These are phyloP conservation scores for Angomonas deanei DNA, from an alignment of 208 protist genomes.

Conservation along the genomic window DNA sequence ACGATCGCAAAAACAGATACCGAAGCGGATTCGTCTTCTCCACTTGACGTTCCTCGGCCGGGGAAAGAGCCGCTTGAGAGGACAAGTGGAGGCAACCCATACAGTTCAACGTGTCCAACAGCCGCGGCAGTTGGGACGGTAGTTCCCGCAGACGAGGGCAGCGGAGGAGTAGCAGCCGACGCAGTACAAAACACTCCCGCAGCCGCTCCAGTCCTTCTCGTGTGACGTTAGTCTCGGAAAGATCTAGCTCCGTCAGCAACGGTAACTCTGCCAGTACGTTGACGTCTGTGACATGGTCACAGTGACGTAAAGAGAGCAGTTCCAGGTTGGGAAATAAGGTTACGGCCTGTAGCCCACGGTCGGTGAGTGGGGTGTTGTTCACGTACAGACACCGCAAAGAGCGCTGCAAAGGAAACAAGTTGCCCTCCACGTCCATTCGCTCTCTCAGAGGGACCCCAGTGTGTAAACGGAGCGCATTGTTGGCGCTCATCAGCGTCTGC, in stretches of 20 bases:
- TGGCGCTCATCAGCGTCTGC: background rate
- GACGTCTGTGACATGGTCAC: slow-evolving; percentile 12
- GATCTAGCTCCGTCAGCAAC: slow-evolving; percentile 25
- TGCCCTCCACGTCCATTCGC: background rate
- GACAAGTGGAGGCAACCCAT: background rate
- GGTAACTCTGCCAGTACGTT: slow-evolving; percentile 25
- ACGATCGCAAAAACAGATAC: slow-evolving; percentile 33
- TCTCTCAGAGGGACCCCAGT: background rate
- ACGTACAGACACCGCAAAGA: slow-evolving; percentile 15
- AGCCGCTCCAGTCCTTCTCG: slow-evolving; percentile 22
- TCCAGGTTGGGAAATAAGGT: slow-evolving; percentile 6
- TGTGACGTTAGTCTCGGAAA: slow-evolving; percentile 26
- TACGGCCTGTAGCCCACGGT: slow-evolving; percentile 10
- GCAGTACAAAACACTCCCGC: slow-evolving; percentile 15
- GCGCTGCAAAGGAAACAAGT: slow-evolving; percentile 4
- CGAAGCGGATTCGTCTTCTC: slow-evolving; percentile 7
- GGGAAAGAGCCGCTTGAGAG: background rate
- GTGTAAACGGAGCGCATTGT: background rate
- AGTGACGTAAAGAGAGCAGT: slow-evolving; percentile 15
- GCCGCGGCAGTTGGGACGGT: slow-evolving; percentile 8
- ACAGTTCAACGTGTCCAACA: background rate
- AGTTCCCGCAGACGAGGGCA: slow-evolving; percentile 25
- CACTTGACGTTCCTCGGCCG: background rate
- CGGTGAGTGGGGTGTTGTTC: slow-evolving; percentile 15
- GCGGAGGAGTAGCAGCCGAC: slow-evolving; percentile 22